Percentiles rank a stretch among this genome's conserved stretches.
phyloP scores from a whole-genome alignment of 768 basidiomycete species.

The Lyophyllum shimeji region DNA sequence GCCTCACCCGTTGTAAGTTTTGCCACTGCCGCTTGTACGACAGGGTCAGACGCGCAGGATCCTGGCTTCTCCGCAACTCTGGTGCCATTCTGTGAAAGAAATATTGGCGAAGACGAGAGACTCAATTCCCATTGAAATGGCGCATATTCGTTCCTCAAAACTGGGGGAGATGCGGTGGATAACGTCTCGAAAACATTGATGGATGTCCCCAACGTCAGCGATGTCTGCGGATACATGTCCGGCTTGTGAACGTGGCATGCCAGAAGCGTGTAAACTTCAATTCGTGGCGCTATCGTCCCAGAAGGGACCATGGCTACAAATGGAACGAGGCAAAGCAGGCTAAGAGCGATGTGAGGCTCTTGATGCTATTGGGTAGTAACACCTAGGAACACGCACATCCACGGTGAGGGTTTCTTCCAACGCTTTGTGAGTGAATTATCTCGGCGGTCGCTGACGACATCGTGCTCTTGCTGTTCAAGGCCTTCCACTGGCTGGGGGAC shows the following conservation, averaged over 20 bases:
- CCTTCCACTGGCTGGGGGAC: too few species aligned
- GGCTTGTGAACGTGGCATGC: slow-evolving; percentile 70
- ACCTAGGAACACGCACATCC: slow-evolving; percentile 62
- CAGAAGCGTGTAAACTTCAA: slow-evolving; percentile 74
- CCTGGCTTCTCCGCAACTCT: slow-evolving; percentile 8
- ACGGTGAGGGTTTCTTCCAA: slow-evolving; percentile 73
- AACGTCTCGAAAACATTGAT: background rate
- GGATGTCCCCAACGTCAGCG: slow-evolving; percentile 12
- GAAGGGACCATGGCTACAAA: slow-evolving; percentile 54
- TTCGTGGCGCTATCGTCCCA: slow-evolving; percentile 63
- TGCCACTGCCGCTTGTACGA: slow-evolving; percentile 69
- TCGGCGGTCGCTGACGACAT: too few species aligned
- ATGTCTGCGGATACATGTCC: slow-evolving; percentile 38
- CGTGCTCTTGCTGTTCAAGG: too few species aligned
- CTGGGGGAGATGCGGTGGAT: background rate
- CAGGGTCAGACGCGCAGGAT: slow-evolving; percentile 65
- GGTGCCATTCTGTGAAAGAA: background rate
- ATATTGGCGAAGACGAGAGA: too few species aligned
- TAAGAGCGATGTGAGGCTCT: slow-evolving; percentile 25
- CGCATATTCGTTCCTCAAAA: too few species aligned
- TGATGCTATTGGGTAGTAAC: too few species aligned
- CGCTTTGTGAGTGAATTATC: too few species aligned
- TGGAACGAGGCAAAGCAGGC: slow-evolving; percentile 58
- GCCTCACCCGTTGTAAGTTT: slow-evolving; percentile 62
- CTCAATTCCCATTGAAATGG: too few species aligned